Conservation (phyloP, 2,329 filamentous ascomycete genomes). For the Gaeumannomyces sp. region DNA sequence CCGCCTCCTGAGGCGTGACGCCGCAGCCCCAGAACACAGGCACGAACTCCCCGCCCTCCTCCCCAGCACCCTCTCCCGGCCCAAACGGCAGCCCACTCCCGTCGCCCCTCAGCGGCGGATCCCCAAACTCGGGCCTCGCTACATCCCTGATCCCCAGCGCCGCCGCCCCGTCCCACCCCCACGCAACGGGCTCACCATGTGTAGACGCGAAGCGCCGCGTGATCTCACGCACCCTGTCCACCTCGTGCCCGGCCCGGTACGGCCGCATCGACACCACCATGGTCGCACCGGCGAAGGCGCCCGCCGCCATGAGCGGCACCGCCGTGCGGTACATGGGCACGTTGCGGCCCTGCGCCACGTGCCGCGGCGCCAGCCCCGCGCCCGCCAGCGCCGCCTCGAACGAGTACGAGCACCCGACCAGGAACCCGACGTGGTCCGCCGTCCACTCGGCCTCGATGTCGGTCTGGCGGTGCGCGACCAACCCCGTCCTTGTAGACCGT, state of each 20-base stretch:
- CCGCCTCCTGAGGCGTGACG: slow-evolving; percentile 59
- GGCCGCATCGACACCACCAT: slow-evolving; percentile 60
- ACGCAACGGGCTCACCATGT: slow-evolving; percentile 50
- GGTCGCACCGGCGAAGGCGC: slow-evolving; percentile 47
- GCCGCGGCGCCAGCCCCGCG: slow-evolving; percentile 45
- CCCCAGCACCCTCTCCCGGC: slow-evolving; percentile 22
- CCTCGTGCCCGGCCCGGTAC: slow-evolving; percentile 37
- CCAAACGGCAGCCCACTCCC: slow-evolving; percentile 29
- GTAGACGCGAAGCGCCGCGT: slow-evolving; percentile 49
- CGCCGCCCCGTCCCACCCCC: slow-evolving; percentile 18
- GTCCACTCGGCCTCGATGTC: slow-evolving; percentile 49
- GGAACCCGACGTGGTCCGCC: slow-evolving; percentile 51
- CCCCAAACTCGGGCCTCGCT: slow-evolving; percentile 50
- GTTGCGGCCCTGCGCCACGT: slow-evolving; percentile 40
- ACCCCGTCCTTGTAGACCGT: slow-evolving; percentile 48
- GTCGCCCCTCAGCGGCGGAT: slow-evolving; percentile 29
- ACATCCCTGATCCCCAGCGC: slow-evolving; percentile 49
- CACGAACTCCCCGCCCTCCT: slow-evolving; percentile 37
- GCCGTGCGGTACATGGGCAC: slow-evolving; percentile 58
- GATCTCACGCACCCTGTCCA: slow-evolving; percentile 47
- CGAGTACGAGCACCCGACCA: slow-evolving; percentile 59
- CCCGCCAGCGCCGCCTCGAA: slow-evolving; percentile 52
- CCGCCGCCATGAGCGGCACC: slow-evolving; percentile 49
- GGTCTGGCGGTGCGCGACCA: slow-evolving; percentile 33
- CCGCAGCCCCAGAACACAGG: slow-evolving; percentile 60